A percentile compares a stretch with the other conserved stretches of the same genome.
phyloP scores from a whole-genome alignment of 2,329 filamentous ascomycete species.

The Xylaria polymorpha region DNA sequence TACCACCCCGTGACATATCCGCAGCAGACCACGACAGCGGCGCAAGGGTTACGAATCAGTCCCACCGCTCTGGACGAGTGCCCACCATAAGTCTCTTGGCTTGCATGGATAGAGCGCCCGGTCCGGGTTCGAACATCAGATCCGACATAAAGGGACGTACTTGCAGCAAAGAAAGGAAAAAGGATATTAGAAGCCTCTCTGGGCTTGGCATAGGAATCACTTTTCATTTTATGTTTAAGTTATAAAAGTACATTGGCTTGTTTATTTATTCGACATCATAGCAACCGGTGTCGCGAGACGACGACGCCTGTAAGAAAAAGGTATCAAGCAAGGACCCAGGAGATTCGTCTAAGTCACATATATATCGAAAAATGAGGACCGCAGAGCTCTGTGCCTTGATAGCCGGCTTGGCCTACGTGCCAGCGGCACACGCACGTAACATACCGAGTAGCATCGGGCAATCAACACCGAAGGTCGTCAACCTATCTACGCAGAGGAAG shows the following conservation, averaged over 20 bases:
- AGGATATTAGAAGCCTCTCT: constrained; percentile 12
- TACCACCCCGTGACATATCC: constrained; percentile 16
- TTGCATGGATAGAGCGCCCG: constrained; percentile 28
- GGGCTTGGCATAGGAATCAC: neutral
- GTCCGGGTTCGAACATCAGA: constrained; percentile 22
- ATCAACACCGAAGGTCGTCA: constrained; percentile 57
- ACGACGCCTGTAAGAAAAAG: neutral
- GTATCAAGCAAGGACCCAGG: neutral
- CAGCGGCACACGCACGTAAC: constrained; percentile 46
- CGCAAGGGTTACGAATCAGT: constrained; percentile 44
- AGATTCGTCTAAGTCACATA: neutral
- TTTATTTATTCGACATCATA: neutral
- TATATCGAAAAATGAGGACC: constrained; percentile 43
- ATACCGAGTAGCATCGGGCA: constrained; percentile 41
- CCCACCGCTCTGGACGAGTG: constrained; percentile 39
- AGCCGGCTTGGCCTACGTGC: constrained; percentile 45
- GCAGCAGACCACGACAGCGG: constrained; percentile 22
- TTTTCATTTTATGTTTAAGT: neutral
- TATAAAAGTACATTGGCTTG: constrained; percentile 2
- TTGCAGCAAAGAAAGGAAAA: neutral
- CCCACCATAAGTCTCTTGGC: constrained; percentile 23
- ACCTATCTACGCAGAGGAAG: constrained; percentile 58
- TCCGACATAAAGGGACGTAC: constrained; percentile 37
- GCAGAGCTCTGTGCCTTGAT: constrained; percentile 44
- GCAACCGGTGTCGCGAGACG: constrained; percentile 6